Evolutionary conservation across 306 rosid genomes (phyloP), one percentile per base, ranked within the genome.

Genomic region (Vigna mungo): DNA sequence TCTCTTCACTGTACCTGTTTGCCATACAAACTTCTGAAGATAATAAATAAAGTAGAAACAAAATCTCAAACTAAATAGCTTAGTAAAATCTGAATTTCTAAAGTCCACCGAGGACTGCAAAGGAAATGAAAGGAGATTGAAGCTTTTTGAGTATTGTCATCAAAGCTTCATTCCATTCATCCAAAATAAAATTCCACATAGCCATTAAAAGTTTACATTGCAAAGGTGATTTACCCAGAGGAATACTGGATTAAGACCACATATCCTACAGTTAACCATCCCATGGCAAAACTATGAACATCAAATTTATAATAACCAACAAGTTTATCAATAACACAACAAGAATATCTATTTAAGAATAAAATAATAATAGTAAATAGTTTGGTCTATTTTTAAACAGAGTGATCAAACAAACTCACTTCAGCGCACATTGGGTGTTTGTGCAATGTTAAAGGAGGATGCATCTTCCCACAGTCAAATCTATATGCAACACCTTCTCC

Each of bases 391-490:
- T 30, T 4, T 9, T 3, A 60, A 76, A 49, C 1, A 3, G 15
- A 6, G 18, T 77, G 60, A 52, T 67, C 1, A 68, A 77, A 81
- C 80, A 86, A 81, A 85, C 96, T 92, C 72, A 94, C 98, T 72
- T 92, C 90, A 0, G 92, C 90, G 5, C 98, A 92, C 96, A 89
- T 90, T 0, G 98, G 98, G 79, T 94, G 98, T 84, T 90, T 92
- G 88, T 94, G 98, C 70, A 92, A 74, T 49, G 98, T 88, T 60
- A 94, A 77, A 65, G 97, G 98, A 84, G 98, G 98, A 80, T 94
- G 98, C 97, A 94, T 87, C 77, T 78, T 83, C 82, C 44, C 44
- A 76, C 64, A 63, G 65, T 7, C 17, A 72, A 85, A 27, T 80
- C 82, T 83, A 81, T 27, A 77, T 49, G 39, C 54, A 84, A 80